Evolutionary conservation across 805 yeast genomes (phyloP), one percentile per base, ranked within the genome.

Genomic region (Millerozyma miso): DNA sequence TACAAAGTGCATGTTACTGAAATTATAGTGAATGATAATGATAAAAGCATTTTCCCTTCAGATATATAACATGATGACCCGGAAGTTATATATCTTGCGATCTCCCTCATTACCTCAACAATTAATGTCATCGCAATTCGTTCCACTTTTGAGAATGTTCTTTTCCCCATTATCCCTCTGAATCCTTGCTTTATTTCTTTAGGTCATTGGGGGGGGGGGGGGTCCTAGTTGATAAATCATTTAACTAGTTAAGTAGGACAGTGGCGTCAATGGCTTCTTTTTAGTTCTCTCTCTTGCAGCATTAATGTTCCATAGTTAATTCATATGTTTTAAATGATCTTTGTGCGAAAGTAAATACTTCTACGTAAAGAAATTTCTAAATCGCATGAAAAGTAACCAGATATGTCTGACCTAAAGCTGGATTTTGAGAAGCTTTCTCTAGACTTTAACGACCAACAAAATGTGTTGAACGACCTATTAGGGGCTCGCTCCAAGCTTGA

Each of bases 401-500:
- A 36, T 17, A 60, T 62, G 67, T 34, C 62, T 8, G 60, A 66
- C 49, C 20, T 44, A 19, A 63, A 60, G 39, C 60, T 56, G 38
- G 64, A 69, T 37, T 66, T 74, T 45, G 79, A 74, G 49, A 51
- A 62, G 51, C 62, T 66, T 40, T 74, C 79, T 36, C 52, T 73
- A 39, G 71, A 64, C 46, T 74, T 67, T 71, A 73, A 62, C 51
- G 55, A 65, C 33, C 61, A 69, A 8, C 85, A 80, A 52, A 62
- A 62, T 39, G 62, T 65, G 18, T 60, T 80, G 37, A 67, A 71
- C 37, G 84, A 79, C 40, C 68, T 80, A 35, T 73, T 89, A 31
- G 69, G 78, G 4, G 80, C 88, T 10, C 81, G 98, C 56, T 95
- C 91, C 51, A 79, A 83, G 57, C 75, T 93, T 37, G 99, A 93